Base-by-base conservation (phyloP, 192 early-diverging fungal genomes). In the Linnemannia elongata region DNA sequence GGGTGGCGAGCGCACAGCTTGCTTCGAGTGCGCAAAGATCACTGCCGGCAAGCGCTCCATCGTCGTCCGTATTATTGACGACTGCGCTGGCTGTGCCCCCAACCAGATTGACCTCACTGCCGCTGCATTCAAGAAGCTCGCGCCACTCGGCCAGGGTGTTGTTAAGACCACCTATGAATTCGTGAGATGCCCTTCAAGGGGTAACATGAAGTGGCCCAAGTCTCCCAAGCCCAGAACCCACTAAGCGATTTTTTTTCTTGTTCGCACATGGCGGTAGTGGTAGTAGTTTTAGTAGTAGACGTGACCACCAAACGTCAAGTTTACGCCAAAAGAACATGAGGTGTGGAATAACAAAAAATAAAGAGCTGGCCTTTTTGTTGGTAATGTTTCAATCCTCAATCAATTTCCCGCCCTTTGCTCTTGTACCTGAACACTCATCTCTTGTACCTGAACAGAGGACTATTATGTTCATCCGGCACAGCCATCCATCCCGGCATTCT, bases 21-120 rank as follows among this genome's bases (percentile, higher is more conserved):
- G 85, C 76, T 87, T 87, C 75, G 79, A 87, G 72, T 87, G 85
- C 75, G 85, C 75, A 76, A 77, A 75, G 72, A 78, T 87, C 85
- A 77, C 79, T 30, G 10, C 13, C 33, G 66, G 66, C 69, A 33
- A 35, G 0, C 75, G 79, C 22, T 87, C 79, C 3, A 30, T 85
- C 35, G 35, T 85, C 13, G 83, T 89, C 38, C 82, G 83, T 35
- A 75, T 89, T 57, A 82, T 89, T 24, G 88, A 89, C 36, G 77
- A 85, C 47, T 89, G 88, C 47, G 83, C 69, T 39, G 80, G 77
- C 12, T 89, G 88, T 47, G 33, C 17, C 24, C 79, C 82, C 49
- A 81, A 81, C 74, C 77, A 85, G 42, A 82, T 89, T 55, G 88
- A 89, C 57, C 70, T 89, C 41, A 85, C 88, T 44, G 79, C 85